Evolutionary conservation across 345 rosid genomes (phyloP).

Genomic region (Linum tenue): DNA sequence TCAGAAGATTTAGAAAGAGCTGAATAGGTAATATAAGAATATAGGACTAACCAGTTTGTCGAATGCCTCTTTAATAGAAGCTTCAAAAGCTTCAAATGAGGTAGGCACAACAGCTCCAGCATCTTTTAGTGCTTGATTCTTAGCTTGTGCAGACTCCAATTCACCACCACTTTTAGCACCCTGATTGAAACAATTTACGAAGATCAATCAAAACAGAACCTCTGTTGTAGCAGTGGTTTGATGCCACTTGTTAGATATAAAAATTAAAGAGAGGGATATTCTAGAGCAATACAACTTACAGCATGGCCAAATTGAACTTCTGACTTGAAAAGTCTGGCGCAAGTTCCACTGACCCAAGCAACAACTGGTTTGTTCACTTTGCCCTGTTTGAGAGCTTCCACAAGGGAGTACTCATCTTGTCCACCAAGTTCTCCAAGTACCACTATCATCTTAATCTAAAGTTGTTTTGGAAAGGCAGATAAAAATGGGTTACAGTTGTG

Average conservation of each 20-base stretch:
- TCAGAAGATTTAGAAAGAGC: too few relatives aligned
- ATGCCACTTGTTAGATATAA: neutral
- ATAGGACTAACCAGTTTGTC: slow-evolving; percentile 58
- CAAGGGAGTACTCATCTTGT: slow-evolving; percentile 87
- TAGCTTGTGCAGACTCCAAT: slow-evolving; percentile 97
- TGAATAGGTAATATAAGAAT: too few relatives aligned
- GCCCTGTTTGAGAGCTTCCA: slow-evolving; percentile 91
- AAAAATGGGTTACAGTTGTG: neutral
- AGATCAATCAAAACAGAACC: slow-evolving; percentile 12
- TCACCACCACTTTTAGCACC: slow-evolving; percentile 99
- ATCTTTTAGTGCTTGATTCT: slow-evolving; percentile 82
- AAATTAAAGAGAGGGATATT: slow-evolving; percentile 1
- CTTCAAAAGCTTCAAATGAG: slow-evolving; percentile 77
- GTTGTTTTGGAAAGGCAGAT: slow-evolving; percentile 11
- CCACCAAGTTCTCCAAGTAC: slow-evolving; percentile 99
- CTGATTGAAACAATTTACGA: slow-evolving; percentile 28
- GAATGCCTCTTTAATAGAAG: slow-evolving; percentile 74
- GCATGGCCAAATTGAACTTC: slow-evolving; percentile 99
- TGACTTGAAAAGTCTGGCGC: slow-evolving; percentile 91
- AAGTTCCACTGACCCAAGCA: slow-evolving; percentile 99
- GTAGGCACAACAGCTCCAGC: slow-evolving; percentile 94
- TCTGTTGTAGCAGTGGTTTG: neutral
- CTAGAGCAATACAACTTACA: slow-evolving; percentile 41
- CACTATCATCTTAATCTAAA: slow-evolving; percentile 83
- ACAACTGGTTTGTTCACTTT: slow-evolving; percentile 90